Base-by-base conservation (phyloP, 768 basidiomycete genomes). In the Pleurotus tuber-regium region DNA sequence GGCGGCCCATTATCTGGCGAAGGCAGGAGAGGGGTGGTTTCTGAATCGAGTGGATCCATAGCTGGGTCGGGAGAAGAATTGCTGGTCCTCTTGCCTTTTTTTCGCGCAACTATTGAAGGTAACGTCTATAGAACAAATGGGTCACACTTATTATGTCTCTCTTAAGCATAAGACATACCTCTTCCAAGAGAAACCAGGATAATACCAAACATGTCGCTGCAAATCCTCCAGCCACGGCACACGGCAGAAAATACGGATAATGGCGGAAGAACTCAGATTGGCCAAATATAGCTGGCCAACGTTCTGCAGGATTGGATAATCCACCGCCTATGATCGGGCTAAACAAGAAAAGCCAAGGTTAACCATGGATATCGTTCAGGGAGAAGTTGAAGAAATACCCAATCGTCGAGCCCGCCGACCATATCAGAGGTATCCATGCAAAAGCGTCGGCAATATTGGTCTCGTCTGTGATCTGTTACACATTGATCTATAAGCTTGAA, bases 211-310 rank as follows among this genome's bases (percentile, higher is more conserved):
- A 54, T 16, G 57, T 16, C 8, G 65, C 40, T 7, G 66, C 41
- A 11, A 66, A 53, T 1, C 49, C 3, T 1, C 64, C 67, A 2
- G 69, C 60, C 4, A 61, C 58, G 5, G 56, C 42, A 57, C 72
- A 73, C 23, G 70, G 67, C 30, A 72, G 62, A 33, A 74, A 66
- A 54, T 71, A 74, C 2, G 71, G 69, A 57, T 72, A 59, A 1
- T 59, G 50, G 7, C 50, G 42, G 28, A 69, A 63, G 43, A 70
- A 62, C 3, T 31, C 11, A n/a, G 61, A 44, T 8, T 44, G 49
- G 7, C 62, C 63, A 39, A 69, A 66, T 4, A 57, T 50, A 6
- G 52, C 30, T 4, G 68, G 67, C 59, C 63, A 70, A 42, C 56
- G 47, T 24, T 57, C 51, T 6, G 63, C 56, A 5, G 70, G 68